These are phyloP conservation scores for Kernera saxatilis DNA, from an alignment of 345 rosid genomes.

Conservation along the genomic window DNA sequence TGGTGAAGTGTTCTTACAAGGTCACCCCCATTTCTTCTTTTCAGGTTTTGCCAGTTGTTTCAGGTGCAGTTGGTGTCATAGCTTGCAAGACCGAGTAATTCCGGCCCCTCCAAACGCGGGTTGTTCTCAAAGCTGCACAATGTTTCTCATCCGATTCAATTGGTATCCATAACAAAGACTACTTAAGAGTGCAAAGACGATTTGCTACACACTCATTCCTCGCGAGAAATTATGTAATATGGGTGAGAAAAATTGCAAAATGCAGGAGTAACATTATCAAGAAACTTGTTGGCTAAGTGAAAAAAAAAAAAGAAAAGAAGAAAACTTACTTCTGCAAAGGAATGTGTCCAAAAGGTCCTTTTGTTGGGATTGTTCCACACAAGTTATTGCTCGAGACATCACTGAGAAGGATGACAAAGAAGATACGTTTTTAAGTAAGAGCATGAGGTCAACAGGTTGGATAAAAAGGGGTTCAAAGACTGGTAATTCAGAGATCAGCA, in stretches of 20 bases:
- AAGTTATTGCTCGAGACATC: conserved; percentile 85
- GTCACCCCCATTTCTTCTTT: conserved; percentile 25
- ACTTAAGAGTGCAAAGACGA: neutral
- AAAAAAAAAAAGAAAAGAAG: neutral
- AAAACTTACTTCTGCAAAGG: conserved; percentile 79
- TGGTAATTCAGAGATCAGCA: neutral
- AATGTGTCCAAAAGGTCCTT: conserved; percentile 81
- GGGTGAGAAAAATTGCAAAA: neutral
- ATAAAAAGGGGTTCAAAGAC: neutral
- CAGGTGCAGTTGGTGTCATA: conserved; percentile 84
- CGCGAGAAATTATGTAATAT: neutral
- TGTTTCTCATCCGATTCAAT: neutral
- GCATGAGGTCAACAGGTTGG: neutral
- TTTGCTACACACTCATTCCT: neutral
- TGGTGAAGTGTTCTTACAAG: conserved; percentile 33
- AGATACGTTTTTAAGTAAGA: neutral
- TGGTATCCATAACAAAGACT: neutral
- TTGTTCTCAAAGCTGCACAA: conserved; percentile 78
- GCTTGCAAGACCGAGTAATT: conserved; percentile 81
- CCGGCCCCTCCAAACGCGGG: conserved; percentile 89
- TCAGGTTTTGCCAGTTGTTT: conserved; percentile 11
- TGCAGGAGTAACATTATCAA: neutral
- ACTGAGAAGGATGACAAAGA: conserved; percentile 37
- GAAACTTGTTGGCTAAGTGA: neutral
- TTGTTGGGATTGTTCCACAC: conserved; percentile 95